Conservation (phyloP, 2,329 filamentous ascomycete species). For the Gaeumannomyces sp. region DNA sequence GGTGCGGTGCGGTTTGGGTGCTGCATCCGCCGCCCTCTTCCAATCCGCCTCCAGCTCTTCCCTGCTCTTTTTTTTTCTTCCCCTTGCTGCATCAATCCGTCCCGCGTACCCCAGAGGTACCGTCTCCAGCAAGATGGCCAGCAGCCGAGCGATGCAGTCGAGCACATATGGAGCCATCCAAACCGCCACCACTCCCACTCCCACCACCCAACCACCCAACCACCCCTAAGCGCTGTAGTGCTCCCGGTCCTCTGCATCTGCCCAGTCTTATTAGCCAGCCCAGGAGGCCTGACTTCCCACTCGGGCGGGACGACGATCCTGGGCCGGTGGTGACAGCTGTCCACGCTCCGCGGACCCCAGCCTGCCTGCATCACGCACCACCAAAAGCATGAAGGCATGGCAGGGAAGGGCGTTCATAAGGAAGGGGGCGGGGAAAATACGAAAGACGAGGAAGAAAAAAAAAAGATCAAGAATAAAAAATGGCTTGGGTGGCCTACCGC, state of each 20-base stretch:
- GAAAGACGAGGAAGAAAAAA: neutral
- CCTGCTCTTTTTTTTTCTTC: neutral
- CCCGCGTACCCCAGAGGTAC: neutral
- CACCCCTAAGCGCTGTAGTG: neutral
- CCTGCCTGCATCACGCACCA: neutral
- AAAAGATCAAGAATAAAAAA: neutral
- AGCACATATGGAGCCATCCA: neutral
- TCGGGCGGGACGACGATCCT: neutral
- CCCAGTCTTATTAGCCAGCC: conserved; percentile 1
- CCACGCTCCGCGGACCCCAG: neutral
- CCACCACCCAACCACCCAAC: neutral
- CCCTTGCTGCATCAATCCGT: neutral
- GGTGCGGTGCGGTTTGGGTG: neutral
- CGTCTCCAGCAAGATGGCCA: neutral
- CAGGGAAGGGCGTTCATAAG: neutral
- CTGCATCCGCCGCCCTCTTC: neutral
- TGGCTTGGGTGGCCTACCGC: neutral
- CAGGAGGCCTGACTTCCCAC: neutral
- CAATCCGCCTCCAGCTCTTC: neutral
- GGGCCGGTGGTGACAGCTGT: neutral
- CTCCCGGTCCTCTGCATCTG: neutral
- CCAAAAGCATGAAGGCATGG: neutral
- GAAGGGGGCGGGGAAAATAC: neutral
- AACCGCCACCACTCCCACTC: neutral
- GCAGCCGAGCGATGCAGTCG: neutral